Conservation (phyloP, 257 asterid genomes). For the Solanum piurae region DNA sequence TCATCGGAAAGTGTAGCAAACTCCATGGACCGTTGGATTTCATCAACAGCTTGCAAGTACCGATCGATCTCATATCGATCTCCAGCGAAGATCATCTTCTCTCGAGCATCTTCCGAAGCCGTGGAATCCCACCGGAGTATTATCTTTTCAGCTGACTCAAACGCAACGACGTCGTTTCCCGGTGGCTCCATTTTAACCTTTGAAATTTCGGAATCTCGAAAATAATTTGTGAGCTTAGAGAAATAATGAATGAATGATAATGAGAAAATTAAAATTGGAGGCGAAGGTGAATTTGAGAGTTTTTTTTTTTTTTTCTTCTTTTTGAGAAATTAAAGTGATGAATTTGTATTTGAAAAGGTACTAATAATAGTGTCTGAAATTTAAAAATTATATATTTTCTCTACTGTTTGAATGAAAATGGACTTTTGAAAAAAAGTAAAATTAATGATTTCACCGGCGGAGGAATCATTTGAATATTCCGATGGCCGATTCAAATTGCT, state of each 20-base stretch:
- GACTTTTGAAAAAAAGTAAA: neutral
- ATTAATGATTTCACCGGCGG: neutral
- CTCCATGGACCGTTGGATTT: conserved; percentile 45
- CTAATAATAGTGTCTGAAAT: neutral
- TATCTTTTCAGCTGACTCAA: conserved; percentile 42
- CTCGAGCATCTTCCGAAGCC: conserved; percentile 60
- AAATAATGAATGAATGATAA: neutral
- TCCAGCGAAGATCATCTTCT: conserved; percentile 61
- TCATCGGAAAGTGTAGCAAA: conserved; percentile 36
- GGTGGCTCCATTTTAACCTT: conserved; percentile 50
- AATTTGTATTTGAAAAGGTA: neutral
- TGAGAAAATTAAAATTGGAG: neutral
- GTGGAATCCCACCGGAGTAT: conserved; percentile 87
- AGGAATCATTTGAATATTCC: neutral
- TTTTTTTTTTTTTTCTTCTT: neutral
- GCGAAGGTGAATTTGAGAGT: neutral
- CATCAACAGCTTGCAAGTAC: conserved; percentile 77
- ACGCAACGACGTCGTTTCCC: conserved; percentile 17
- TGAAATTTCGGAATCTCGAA: neutral
- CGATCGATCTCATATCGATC: conserved; percentile 69
- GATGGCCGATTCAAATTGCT: neutral
- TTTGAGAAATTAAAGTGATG: neutral
- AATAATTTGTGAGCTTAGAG: neutral
- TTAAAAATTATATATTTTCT: neutral
- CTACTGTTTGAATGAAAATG: neutral